Conservation (phyloP, 495 filamentous ascomycete genomes). For the Staphylotrichum longicolle region DNA sequence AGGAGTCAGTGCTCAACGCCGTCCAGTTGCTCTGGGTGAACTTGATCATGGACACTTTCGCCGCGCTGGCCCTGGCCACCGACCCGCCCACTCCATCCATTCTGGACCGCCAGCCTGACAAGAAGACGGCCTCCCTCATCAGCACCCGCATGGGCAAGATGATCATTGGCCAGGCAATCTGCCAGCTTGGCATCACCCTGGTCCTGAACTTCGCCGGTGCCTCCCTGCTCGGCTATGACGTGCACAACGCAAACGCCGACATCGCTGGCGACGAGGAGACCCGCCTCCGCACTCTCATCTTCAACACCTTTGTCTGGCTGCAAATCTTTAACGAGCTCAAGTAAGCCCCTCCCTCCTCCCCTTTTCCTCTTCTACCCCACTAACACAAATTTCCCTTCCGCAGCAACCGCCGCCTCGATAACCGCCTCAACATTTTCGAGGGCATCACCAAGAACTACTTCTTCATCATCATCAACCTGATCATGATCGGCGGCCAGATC, state of each 20-base stretch:
- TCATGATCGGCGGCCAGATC: constrained; percentile 85
- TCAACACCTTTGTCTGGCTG: constrained; percentile 96
- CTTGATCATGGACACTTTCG: constrained; percentile 91
- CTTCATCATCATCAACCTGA: constrained; percentile 75
- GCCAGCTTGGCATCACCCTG: constrained; percentile 74
- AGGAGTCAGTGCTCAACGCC: constrained; percentile 74
- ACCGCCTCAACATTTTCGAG: constrained; percentile 86
- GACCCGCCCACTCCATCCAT: constrained; percentile 77
- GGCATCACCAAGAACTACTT: constrained; percentile 75
- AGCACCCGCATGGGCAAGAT: constrained; percentile 90
- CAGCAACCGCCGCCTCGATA: constrained; percentile 71
- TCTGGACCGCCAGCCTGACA: constrained; percentile 73
- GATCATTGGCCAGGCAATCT: constrained; percentile 83
- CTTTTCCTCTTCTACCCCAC: background rate
- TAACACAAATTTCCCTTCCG: background rate
- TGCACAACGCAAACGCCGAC: constrained; percentile 15
- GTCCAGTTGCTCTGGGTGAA: constrained; percentile 93
- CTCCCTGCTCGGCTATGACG: constrained; percentile 53
- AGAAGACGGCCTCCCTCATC: constrained; percentile 70
- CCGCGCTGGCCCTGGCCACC: constrained; percentile 80
- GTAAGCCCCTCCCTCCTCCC: constrained; percentile 40
- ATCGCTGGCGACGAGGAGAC: constrained; percentile 23
- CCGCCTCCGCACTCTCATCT: constrained; percentile 68
- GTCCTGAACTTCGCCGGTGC: constrained; percentile 71
- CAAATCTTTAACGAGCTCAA: constrained; percentile 94